Base-by-base conservation (phyloP, 2,329 filamentous ascomycete species). In the Diaporthe destruens region DNA sequence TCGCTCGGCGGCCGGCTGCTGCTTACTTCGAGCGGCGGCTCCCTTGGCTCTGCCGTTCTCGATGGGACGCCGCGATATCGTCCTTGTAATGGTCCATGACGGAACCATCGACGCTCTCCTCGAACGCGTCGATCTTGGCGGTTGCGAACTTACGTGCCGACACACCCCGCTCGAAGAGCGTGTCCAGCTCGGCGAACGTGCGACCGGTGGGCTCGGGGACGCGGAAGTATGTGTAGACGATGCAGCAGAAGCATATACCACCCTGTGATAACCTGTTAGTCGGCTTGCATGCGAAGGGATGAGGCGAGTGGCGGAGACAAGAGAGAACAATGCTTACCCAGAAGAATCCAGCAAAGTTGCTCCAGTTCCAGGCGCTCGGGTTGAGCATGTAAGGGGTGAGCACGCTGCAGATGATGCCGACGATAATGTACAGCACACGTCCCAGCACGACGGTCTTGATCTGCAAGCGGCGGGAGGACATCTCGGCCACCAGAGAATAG, bases 341-440 rank as follows among this genome's bases (percentile, higher is more conserved):
- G 85, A 97, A 97, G 84, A 97, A 97, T 36, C 95, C 94, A 0
- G 94, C 89, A 77, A 89, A 96, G 83, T 96, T 96, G 74, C 90
- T 87, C 95, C 94, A 98, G 82, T 97, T 86, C 95, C 95, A 98
- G 0, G 90, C 92, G 1, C 86, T 87, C 0, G 95, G 94, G 83
- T 98, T 98, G 54, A 97, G 87, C 95, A 98, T 98, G 83, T 97
- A 97, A 0, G 95, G 95, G 0, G 94, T 97, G 53, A 98, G 82
- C 5, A 97, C 92, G 66, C 90, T 92, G 79, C 91, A 94, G 77
- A 97, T 84, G 76, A 98, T 97, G 75, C 89, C 92, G 55, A 95
- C 93, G 66, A 97, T 85, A 78, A 96, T 95, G 86, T 93, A 93
- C 57, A 94, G 84, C 77, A 94, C 93, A 71, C 95, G 92, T 1